Conservation (phyloP, 2,329 filamentous ascomycete species). For the Alternaria burnsii region DNA sequence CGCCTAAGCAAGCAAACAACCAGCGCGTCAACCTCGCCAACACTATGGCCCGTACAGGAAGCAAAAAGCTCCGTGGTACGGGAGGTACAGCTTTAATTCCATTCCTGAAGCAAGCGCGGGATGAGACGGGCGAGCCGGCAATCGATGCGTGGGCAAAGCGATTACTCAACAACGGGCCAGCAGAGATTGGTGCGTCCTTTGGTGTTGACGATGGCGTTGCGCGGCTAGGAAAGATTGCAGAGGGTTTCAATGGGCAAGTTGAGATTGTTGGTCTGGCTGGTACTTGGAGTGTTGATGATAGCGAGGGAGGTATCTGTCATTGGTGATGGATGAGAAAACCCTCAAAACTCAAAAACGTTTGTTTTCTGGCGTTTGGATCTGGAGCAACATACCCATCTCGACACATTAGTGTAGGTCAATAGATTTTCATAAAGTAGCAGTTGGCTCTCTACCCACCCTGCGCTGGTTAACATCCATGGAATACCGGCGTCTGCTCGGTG, state of each 20-base stretch:
- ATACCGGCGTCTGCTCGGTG: not conserved
- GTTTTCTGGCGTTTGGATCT: slow-evolving; percentile 6
- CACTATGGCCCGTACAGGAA: slow-evolving; percentile 46
- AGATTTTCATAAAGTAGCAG: not conserved
- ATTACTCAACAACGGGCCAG: slow-evolving; percentile 64
- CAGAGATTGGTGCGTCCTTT: slow-evolving; percentile 27
- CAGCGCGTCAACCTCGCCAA: slow-evolving; percentile 67
- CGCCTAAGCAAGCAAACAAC: slow-evolving; percentile 58
- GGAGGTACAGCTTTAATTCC: slow-evolving; percentile 94
- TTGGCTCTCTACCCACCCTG: not conserved
- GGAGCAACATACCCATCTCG: slow-evolving; percentile 8
- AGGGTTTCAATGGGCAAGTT: slow-evolving; percentile 63
- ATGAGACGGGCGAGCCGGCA: slow-evolving; percentile 93
- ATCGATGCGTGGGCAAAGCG: slow-evolving; percentile 72
- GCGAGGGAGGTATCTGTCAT: slow-evolving; percentile 64
- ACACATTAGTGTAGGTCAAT: not conserved
- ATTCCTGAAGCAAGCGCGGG: slow-evolving; percentile 93
- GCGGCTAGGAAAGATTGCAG: slow-evolving; percentile 61
- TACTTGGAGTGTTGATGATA: slow-evolving; percentile 88
- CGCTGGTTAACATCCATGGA: not conserved
- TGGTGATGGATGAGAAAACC: not conserved
- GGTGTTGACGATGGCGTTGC: slow-evolving; percentile 46
- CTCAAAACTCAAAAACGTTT: not conserved
- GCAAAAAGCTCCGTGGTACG: slow-evolving; percentile 79
- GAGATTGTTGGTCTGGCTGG: slow-evolving; percentile 78